Evolutionary conservation across 768 basidiomycete genomes (phyloP), one percentile per base, ranked within the genome.

Genomic region (Lactarius hatsudake): DNA sequence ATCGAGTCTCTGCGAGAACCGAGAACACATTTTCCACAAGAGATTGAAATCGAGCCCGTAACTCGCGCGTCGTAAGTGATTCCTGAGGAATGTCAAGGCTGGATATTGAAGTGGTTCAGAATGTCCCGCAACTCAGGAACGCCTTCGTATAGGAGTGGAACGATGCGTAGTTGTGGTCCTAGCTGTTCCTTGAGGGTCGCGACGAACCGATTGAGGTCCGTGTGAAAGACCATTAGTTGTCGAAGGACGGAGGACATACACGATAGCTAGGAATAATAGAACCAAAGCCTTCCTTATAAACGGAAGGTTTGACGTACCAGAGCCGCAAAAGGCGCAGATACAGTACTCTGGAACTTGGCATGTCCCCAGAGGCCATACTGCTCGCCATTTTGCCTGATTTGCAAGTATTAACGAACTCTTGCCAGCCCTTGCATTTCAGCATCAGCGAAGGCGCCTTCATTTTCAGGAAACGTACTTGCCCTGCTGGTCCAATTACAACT

Each of bases 311-410:
- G 17, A 73, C 81, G 67, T 71, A 87, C 86, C 71, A 91, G 73
- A 0, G 87, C 86, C 17, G 86, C 81, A 73, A 90, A 91, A 18
- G 90, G 90, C 4, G 88, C 86, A 3, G 87, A 83, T 62, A 87
- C 85, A 7, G 81, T 79, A 59, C 79, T 83, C 70, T 88, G 85
- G 68, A 90, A 90, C 75, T 89, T 90, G 8, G 88, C 88, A 69
- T 90, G 88, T 17, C 88, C 89, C 89, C 89, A 91, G 6, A 90
- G 80, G 5, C 89, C 89, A 69, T 89, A 87, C 17, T n/a, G 77
- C 76, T 77, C 88, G 76, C 89, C 89, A 90, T 73, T 85, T 86
- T 5, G 88, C 87, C 74, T 90, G 89, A 69, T 89, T 84, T 6
- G 81, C 85, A 30, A 89, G 78, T 63, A 91, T 80, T 64, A 91